phyloP scores from a whole-genome alignment of 2,329 filamentous ascomycete species.

The Xylariaceae sp. region DNA sequence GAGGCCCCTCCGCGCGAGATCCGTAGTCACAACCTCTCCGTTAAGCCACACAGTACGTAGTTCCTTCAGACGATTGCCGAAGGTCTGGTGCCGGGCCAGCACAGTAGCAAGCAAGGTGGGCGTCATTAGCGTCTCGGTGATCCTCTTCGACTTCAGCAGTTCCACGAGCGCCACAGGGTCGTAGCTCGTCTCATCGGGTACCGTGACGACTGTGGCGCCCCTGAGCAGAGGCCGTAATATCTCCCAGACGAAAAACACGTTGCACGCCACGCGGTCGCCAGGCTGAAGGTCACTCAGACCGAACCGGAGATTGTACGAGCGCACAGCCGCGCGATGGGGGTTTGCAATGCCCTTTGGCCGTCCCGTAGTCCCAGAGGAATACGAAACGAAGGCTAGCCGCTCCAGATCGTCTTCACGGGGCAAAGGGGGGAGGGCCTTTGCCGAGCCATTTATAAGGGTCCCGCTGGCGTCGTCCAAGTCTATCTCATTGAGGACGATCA shows the following conservation, averaged over 20 bases:
- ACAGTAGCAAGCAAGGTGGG: slow-evolving; percentile 72
- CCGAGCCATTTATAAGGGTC: slow-evolving; percentile 29
- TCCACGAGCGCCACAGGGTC: slow-evolving; percentile 71
- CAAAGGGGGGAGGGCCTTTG: slow-evolving; percentile 42
- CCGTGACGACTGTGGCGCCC: slow-evolving; percentile 68
- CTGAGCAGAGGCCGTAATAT: slow-evolving; percentile 70
- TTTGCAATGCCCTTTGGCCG: slow-evolving; percentile 76
- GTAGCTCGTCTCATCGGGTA: slow-evolving; percentile 72
- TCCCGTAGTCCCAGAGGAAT: slow-evolving; percentile 72
- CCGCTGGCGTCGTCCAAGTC: slow-evolving; percentile 25
- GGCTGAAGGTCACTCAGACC: slow-evolving; percentile 61
- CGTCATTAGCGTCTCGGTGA: slow-evolving; percentile 80
- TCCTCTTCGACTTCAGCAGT: slow-evolving; percentile 56
- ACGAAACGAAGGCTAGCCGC: slow-evolving; percentile 72
- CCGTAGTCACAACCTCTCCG: slow-evolving; percentile 75
- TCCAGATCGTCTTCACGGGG: slow-evolving; percentile 70
- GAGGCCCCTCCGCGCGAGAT: slow-evolving; percentile 63
- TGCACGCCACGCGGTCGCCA: slow-evolving; percentile 77
- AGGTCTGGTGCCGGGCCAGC: slow-evolving; percentile 61
- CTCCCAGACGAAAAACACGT: slow-evolving; percentile 85
- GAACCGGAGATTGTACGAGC: slow-evolving; percentile 70
- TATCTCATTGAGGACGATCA: slow-evolving; percentile 58
- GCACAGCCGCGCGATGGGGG: slow-evolving; percentile 66
- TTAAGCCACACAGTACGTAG: slow-evolving; percentile 73
- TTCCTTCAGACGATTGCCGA: slow-evolving; percentile 58